Evolutionary conservation across 2,329 filamentous ascomycete genomes (phyloP).

Genomic region (Fusarium luffae): DNA sequence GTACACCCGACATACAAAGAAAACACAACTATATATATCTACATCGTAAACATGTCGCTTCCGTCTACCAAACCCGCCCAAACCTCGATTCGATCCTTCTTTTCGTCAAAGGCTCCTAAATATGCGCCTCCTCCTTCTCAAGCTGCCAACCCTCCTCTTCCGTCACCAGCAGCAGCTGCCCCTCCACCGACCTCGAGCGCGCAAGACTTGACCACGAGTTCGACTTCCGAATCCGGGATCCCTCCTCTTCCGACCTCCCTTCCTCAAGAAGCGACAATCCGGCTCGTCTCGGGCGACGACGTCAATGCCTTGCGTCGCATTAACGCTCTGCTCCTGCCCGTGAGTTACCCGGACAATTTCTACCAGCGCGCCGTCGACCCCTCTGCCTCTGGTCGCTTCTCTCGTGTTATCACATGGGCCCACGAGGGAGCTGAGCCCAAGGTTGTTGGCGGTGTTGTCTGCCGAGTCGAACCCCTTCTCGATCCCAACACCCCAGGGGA

Average conservation of each 20-base stretch:
- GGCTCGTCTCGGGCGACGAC: slow-evolving; percentile 61
- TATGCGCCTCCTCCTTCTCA: slow-evolving; percentile 51
- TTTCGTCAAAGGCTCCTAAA: slow-evolving; percentile 59
- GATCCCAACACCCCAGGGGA: slow-evolving; percentile 18
- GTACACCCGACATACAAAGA: neutral
- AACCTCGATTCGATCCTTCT: slow-evolving; percentile 72
- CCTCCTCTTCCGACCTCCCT: slow-evolving; percentile 51
- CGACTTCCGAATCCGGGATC: slow-evolving; percentile 33
- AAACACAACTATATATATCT: neutral
- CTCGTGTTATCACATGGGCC: slow-evolving; percentile 69
- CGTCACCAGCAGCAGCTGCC: slow-evolving; percentile 41
- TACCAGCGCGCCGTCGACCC: slow-evolving; percentile 67
- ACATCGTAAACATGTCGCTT: slow-evolving; percentile 52
- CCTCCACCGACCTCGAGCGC: slow-evolving; percentile 46
- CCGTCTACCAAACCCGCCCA: slow-evolving; percentile 57
- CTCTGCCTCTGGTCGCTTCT: slow-evolving; percentile 63
- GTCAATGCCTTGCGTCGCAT: slow-evolving; percentile 70
- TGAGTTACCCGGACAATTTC: slow-evolving; percentile 72
- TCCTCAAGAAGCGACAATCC: slow-evolving; percentile 63
- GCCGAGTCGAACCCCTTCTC: slow-evolving; percentile 63
- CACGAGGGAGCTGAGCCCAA: slow-evolving; percentile 58
- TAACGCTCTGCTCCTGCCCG: slow-evolving; percentile 72
- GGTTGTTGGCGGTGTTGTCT: slow-evolving; percentile 71
- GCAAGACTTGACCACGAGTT: slow-evolving; percentile 9
- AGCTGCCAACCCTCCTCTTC: slow-evolving; percentile 37